Evolutionary conservation across 768 basidiomycete species (phyloP).

Genomic region (Trametes cubensis): DNA sequence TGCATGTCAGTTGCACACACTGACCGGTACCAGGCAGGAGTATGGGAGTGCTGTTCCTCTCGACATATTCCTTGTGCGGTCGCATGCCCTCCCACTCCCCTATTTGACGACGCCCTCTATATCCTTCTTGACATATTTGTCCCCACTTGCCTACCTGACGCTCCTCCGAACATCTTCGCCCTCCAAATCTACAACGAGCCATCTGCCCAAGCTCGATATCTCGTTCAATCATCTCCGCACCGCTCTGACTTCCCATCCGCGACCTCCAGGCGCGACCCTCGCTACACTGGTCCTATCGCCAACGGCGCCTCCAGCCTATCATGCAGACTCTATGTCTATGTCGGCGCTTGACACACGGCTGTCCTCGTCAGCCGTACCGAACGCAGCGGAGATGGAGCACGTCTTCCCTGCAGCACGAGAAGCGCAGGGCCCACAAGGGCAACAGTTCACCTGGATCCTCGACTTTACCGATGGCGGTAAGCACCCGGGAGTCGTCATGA

Average conservation of each 20-base stretch:
- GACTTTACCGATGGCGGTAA: constrained; percentile 66
- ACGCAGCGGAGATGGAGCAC: constrained; percentile 52
- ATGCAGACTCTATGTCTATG: constrained; percentile 24
- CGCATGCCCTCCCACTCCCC: constrained; percentile 70
- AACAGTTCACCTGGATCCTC: constrained; percentile 58
- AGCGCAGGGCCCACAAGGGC: constrained; percentile 29
- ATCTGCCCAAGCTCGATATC: constrained; percentile 53
- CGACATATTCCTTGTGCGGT: constrained; percentile 70
- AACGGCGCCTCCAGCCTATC: constrained; percentile 44
- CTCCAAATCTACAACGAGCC: constrained; percentile 30
- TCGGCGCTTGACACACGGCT: constrained; percentile 43
- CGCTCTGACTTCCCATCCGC: constrained; percentile 41
- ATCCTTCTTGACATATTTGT: constrained; percentile 72
- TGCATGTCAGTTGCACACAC: constrained; percentile 42
- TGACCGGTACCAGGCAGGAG: constrained; percentile 3
- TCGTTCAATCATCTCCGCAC: constrained; percentile 51
- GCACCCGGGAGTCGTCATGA: constrained; percentile 64
- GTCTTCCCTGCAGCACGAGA: constrained; percentile 46
- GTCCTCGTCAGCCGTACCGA: constrained; percentile 53
- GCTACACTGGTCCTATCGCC: constrained; percentile 53
- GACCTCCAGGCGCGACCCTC: constrained; percentile 52
- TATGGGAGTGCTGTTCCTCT: constrained; percentile 51
- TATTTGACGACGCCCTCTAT: constrained; percentile 69
- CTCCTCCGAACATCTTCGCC: constrained; percentile 48
- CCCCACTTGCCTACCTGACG: constrained; percentile 69